Evolutionary conservation across 257 asterid species (phyloP), one percentile per base, ranked within the genome.

Genomic region (Jacaranda mimosifolia): DNA sequence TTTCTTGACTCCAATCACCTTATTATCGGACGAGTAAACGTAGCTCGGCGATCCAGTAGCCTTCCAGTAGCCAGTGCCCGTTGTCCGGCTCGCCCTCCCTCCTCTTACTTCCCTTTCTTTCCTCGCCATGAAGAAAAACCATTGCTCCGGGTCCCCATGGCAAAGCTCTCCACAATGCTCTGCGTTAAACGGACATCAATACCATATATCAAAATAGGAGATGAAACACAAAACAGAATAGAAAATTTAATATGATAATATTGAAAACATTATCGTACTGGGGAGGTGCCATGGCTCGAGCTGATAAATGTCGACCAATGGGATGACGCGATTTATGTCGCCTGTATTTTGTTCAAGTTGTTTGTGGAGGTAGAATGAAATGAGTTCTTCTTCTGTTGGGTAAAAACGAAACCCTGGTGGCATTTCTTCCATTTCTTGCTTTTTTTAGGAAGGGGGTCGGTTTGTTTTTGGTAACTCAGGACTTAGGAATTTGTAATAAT

Each of bases 381-480:
- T 70, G 0, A 92, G 82, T 43, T 92, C 97, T 81, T 92, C 97
- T 87, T 92, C 97, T 0, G 97, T 92, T 3, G 97, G 97, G 80
- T 85, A 92, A 73, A 92, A 92, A 5, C 97, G 87, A 83, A 86
- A 84, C 10, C 97, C 97, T 1, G 92, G 83, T 45, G 70, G 76
- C 81, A 79, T 65, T 72, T 88, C 84, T 56, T 52, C 89, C 88
- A 83, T 86, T 4, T 26, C 6, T 10, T 21, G 3, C 4, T 11
- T 5, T 5, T 70, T 14, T 65, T 51, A 14, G 39, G 21, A 12
- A 0, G 8, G 15, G 19, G 40, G 36, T 42, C 32, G 7, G 13
- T 62, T 56, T 43, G 11, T 12, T 52, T 11, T 4, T 35, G 14
- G 56, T 19, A 6, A 14, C 32, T 26, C 2, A 26, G 32, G 32